A percentile compares a stretch with the other conserved stretches of the same genome.
Evolutionary conservation across 768 basidiomycete genomes (phyloP).

Genomic region (Crepidotus variabilis): DNA sequence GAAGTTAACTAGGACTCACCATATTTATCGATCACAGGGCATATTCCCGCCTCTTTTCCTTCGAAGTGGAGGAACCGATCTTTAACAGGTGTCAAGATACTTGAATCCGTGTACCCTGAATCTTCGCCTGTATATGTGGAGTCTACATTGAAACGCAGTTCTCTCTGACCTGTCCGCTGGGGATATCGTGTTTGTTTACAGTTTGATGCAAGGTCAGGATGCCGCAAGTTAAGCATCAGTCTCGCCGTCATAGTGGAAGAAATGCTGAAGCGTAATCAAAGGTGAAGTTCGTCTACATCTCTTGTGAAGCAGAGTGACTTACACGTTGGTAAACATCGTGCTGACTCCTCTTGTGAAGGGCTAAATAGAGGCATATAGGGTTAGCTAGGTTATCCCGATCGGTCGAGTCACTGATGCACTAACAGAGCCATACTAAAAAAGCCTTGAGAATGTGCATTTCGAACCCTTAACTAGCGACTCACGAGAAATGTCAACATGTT

Average conservation of each 20-base stretch:
- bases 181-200: constrained; percentile 1
- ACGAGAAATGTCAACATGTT: constrained; percentile 37
- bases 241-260: constrained; percentile 37
- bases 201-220: constrained; percentile 21
- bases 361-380: constrained; percentile 11
- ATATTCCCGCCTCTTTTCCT: not conserved
- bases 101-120: not conserved
- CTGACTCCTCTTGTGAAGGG: constrained; percentile 25
- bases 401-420: not conserved
- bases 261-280: constrained; percentile 21
- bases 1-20: too few relatives aligned
- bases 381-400: not conserved
- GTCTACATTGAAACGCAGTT: constrained; percentile 11
- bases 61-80: not conserved
- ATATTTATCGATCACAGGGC: too few relatives aligned
- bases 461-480: constrained; percentile 3
- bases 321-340: constrained; percentile 34
- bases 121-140: constrained; percentile 2
- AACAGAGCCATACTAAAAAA: constrained; percentile 28
- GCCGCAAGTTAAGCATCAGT: constrained; percentile 38
- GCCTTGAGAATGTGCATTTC: not conserved
- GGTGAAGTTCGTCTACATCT: too few relatives aligned
- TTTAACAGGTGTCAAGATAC: not conserved
- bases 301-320: not conserved
- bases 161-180: not conserved